These are phyloP conservation scores for Sclerotinia minor DNA, from an alignment of 2,329 filamentous ascomycete genomes.

Conservation along the genomic window DNA sequence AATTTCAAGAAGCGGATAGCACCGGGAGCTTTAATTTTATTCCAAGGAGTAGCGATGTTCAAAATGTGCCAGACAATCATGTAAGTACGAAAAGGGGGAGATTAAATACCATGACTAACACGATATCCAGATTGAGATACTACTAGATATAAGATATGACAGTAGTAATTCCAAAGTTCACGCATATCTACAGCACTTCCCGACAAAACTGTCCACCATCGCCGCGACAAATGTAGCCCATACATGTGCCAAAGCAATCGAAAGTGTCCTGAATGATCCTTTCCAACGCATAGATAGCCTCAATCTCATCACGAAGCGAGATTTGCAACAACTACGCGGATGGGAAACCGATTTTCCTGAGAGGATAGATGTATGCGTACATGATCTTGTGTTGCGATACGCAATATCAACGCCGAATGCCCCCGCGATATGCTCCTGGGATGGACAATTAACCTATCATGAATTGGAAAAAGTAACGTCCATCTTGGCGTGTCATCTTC, in stretches of 20 bases:
- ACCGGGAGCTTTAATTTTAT: not conserved
- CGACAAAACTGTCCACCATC: slow-evolving; percentile 4
- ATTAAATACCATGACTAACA: slow-evolving; percentile 31
- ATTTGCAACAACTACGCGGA: slow-evolving; percentile 22
- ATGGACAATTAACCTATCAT: slow-evolving; percentile 31
- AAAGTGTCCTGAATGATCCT: slow-evolving; percentile 1
- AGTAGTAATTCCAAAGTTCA: not conserved
- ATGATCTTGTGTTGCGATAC: slow-evolving; percentile 25
- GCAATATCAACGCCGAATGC: slow-evolving; percentile 23
- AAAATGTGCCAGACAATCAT: not conserved
- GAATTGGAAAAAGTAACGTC: slow-evolving; percentile 27
- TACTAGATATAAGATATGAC: slow-evolving; percentile 16
- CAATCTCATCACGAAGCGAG: slow-evolving; percentile 16
- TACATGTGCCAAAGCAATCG: slow-evolving; percentile 5
- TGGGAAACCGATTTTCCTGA: slow-evolving; percentile 28
- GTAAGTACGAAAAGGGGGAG: not conserved
- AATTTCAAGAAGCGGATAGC: not conserved
- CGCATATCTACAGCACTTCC: slow-evolving; percentile 36
- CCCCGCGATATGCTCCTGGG: slow-evolving; percentile 32
- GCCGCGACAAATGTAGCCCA: slow-evolving; percentile 20
- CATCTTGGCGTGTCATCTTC: slow-evolving; percentile 8
- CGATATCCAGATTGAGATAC: slow-evolving; percentile 42
- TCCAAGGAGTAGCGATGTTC: not conserved
- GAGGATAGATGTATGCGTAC: slow-evolving; percentile 23
- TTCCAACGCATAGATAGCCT: not conserved